Percentiles rank a stretch among this genome's conserved stretches.
Conservation (phyloP, 2,329 filamentous ascomycete genomes). For the Cladosporium sp. region DNA sequence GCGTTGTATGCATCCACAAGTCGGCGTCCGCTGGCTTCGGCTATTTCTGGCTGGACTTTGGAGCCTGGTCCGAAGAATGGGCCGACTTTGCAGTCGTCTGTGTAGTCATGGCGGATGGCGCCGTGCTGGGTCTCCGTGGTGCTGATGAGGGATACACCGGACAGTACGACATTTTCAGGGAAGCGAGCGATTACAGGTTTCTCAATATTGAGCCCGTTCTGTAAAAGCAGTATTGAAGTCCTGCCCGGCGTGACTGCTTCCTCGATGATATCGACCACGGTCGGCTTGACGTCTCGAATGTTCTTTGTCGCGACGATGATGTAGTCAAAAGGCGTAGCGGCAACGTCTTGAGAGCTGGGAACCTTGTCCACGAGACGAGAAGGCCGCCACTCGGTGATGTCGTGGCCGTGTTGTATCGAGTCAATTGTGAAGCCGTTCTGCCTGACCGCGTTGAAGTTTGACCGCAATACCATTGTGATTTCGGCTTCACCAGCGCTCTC, state of each 20-base stretch:
- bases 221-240: constrained; percentile 58
- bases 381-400: constrained; percentile 51
- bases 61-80: constrained; percentile 46
- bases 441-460: constrained; percentile 54
- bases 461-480: constrained; percentile 58
- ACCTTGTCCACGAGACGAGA: constrained; percentile 44
- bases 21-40: constrained; percentile 32
- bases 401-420: constrained; percentile 55
- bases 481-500: constrained; percentile 52
- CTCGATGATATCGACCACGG: constrained; percentile 45
- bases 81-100: constrained; percentile 53
- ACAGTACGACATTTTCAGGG: constrained; percentile 53
- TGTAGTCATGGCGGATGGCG: constrained; percentile 54
- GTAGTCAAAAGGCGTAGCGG: constrained; percentile 49
- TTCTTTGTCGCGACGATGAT: constrained; percentile 62
- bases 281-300: constrained; percentile 54
- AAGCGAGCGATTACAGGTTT: constrained; percentile 53
- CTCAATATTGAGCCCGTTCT: constrained; percentile 67
- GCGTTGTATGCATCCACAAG: constrained; percentile 53
- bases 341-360: constrained; percentile 45
- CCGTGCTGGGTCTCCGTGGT: constrained; percentile 51
- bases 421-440: constrained; percentile 55
- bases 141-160: constrained; percentile 54
- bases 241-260: constrained; percentile 54
- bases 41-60: constrained; percentile 32